Conservation (phyloP, 352 stramenopile species). For the Sclerospora graminicola region DNA sequence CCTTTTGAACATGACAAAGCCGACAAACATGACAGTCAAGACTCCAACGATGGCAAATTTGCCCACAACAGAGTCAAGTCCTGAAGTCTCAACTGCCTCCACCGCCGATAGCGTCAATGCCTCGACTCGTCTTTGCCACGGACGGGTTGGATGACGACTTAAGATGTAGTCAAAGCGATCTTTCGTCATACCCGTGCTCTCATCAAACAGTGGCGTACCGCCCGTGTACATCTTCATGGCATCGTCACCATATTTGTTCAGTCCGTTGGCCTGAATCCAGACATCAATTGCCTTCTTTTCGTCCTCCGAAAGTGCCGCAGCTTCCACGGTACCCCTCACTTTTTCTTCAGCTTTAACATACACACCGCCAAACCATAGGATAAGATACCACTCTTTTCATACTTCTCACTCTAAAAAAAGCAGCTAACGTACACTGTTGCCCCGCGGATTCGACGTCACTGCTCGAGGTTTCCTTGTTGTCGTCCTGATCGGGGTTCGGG, state of each 20-base stretch:
- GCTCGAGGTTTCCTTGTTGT: background rate
- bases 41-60: too few relatives aligned
- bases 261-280: constrained; percentile 45
- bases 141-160: constrained; percentile 34
- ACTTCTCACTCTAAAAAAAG: too few relatives aligned
- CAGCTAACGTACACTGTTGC: too few relatives aligned
- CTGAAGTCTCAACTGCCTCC: too few relatives aligned
- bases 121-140: constrained; percentile 23
- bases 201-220: constrained; percentile 72
- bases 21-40: too few relatives aligned
- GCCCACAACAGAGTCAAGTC: too few relatives aligned
- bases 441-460: too few relatives aligned
- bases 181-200: constrained; percentile 37
- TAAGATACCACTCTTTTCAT: too few relatives aligned
- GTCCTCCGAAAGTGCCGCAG: constrained; percentile 5
- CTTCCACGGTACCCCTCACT: background rate
- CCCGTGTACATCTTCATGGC: constrained; percentile 50
- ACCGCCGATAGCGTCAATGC: too few relatives aligned
- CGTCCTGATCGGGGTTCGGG: too few relatives aligned
- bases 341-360: constrained; percentile 1
- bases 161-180: constrained; percentile 69
- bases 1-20: too few relatives aligned
- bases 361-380: background rate
- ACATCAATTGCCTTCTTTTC: constrained; percentile 40
- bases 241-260: constrained; percentile 56